These are phyloP conservation scores for Sphenostylis stenocarpa DNA, from an alignment of 306 rosid genomes.

Conservation along the genomic window DNA sequence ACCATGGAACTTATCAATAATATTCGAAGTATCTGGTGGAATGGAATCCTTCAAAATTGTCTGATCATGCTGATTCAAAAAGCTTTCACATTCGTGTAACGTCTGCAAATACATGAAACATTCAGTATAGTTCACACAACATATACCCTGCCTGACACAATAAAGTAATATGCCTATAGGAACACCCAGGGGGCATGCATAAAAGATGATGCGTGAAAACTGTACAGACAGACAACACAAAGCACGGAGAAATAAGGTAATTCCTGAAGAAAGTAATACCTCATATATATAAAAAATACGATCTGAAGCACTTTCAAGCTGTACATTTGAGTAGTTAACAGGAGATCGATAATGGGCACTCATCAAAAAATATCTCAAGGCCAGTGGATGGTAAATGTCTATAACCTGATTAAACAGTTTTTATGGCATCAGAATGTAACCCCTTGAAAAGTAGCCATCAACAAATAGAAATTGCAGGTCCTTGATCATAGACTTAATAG, in stretches of 20 bases:
- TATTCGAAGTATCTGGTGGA: constrained; percentile 53
- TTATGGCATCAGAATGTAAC: constrained; percentile 15
- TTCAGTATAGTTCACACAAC: constrained; percentile 23
- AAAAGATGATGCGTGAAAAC: not conserved
- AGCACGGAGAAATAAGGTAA: not conserved
- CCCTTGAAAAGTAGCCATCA: constrained; percentile 8
- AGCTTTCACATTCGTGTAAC: constrained; percentile 74
- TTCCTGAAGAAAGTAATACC: constrained; percentile 47
- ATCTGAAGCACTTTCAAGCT: constrained; percentile 93
- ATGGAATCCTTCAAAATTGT: constrained; percentile 53
- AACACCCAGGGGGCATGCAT: not conserved
- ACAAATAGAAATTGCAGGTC: constrained; percentile 3
- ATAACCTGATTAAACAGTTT: constrained; percentile 60
- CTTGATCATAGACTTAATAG: not conserved
- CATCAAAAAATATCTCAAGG: constrained; percentile 90
- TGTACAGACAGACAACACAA: not conserved
- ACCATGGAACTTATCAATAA: constrained; percentile 53
- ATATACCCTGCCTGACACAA: not conserved
- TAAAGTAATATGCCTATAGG: constrained; percentile 1
- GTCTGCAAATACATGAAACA: constrained; percentile 60
- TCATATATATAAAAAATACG: constrained; percentile 85
- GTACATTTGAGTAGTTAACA: constrained; percentile 75
- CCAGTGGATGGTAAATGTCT: constrained; percentile 89
- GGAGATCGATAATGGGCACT: constrained; percentile 95
- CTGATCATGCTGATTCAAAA: constrained; percentile 59